Percentiles rank a stretch among this genome's conserved stretches.
Conservation (phyloP, 805 yeast genomes). For the Kodamaea laetipori region DNA sequence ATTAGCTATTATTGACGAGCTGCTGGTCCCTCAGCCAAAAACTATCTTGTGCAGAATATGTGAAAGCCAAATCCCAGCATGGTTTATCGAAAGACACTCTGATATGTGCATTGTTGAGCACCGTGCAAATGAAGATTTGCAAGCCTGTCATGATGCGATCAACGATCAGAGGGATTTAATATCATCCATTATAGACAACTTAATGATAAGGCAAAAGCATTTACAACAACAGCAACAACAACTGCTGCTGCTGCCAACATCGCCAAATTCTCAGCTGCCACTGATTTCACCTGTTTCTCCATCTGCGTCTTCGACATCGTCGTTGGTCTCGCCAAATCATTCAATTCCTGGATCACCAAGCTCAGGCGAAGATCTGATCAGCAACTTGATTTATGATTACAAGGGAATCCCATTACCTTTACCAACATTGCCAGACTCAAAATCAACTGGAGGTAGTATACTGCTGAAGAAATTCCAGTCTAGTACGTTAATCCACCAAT, state of each 20-base stretch:
- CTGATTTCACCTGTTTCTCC: conserved; percentile 18
- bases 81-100: conserved; percentile 95
- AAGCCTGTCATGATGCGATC: conserved; percentile 70
- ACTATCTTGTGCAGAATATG: conserved; percentile 88
- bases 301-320: conserved; percentile 14
- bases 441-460: conserved; percentile 24
- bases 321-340: conserved; percentile 2
- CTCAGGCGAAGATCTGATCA: conserved; percentile 14
- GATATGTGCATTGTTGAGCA: conserved; percentile 87
- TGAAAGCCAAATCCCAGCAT: conserved; percentile 85
- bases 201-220: conserved; percentile 28
- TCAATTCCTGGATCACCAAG: conserved; percentile 13
- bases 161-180: conserved; percentile 67
- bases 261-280: conserved; percentile 23
- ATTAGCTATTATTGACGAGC: conserved; percentile 62
- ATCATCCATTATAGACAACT: conserved; percentile 42
- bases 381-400: conserved; percentile 45
- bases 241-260: conserved; percentile 19
- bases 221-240: conserved; percentile 24
- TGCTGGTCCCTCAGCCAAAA: conserved; percentile 74
- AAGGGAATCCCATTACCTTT: conserved; percentile 57
- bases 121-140: conserved; percentile 74
- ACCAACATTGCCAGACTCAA: conserved; percentile 7
- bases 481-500: conserved; percentile 38
- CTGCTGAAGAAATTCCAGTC: conserved; percentile 21